phyloP scores from a whole-genome alignment of 202 grass and related monocot genomes.

The Brachypodium distachyon region DNA sequence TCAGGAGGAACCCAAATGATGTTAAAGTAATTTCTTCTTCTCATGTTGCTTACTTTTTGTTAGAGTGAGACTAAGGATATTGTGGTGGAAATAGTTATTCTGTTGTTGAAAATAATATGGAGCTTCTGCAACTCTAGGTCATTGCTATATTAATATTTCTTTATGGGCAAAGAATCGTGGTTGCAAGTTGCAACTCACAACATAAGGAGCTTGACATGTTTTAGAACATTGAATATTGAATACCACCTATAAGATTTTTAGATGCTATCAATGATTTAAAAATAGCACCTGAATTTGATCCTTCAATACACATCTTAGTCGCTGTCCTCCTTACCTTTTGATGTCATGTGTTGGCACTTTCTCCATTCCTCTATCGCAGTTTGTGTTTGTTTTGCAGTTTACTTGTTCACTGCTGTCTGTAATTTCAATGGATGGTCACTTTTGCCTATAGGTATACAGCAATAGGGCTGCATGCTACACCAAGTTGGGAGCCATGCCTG shows the following conservation, averaged over 20 bases:
- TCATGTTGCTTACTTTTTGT: neutral
- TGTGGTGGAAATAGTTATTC: neutral
- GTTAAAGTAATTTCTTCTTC: slow-evolving; percentile 48
- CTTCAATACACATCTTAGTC: neutral
- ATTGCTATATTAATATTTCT: neutral
- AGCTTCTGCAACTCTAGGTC: neutral
- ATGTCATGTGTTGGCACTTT: neutral
- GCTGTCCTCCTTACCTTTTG: neutral
- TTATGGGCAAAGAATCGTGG: neutral
- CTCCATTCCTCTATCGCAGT: neutral
- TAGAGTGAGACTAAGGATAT: neutral
- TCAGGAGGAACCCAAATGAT: slow-evolving; percentile 84
- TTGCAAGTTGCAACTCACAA: neutral
- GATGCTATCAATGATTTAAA: neutral
- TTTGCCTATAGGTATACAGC: slow-evolving; percentile 72
- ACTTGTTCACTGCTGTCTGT: neutral
- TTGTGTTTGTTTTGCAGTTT: neutral
- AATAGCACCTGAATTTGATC: neutral
- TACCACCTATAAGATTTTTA: neutral
- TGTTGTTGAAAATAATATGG: neutral
- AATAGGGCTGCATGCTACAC: slow-evolving; percentile 98
- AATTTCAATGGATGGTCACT: neutral
- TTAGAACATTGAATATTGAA: neutral
- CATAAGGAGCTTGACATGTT: neutral
- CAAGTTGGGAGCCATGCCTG: slow-evolving; percentile 90